A percentile compares a stretch with the other conserved stretches of the same genome.
phyloP scores from a whole-genome alignment of 2,329 filamentous ascomycete genomes.

The Paecilomyces fulvus region DNA sequence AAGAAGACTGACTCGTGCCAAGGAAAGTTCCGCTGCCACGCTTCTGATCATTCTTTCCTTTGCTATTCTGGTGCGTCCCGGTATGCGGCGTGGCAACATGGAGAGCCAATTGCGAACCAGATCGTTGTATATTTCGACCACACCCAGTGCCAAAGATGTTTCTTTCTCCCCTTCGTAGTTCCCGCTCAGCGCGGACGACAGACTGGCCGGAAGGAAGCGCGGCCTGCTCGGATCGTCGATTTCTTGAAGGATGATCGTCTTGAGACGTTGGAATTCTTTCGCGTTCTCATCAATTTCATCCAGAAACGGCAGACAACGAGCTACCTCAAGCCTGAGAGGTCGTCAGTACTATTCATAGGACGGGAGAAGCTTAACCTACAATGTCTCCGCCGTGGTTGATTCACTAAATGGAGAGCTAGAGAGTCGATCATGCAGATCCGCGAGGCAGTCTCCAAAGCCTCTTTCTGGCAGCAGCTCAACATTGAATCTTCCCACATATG shows the following conservation, averaged over 20 bases:
- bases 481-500: constrained; percentile 2
- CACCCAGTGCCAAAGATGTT: constrained; percentile 8
- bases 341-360: constrained; percentile 4
- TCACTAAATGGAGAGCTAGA: constrained; percentile 1
- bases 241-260: constrained; percentile 8
- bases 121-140: constrained; percentile 25
- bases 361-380: constrained; percentile 16
- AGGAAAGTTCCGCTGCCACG: constrained; percentile 27
- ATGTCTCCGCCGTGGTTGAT: constrained; percentile 15
- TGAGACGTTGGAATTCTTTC: constrained; percentile 19
- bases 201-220: background rate
- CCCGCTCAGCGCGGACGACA: background rate
- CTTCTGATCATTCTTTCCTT: constrained; percentile 32
- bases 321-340: constrained; percentile 24
- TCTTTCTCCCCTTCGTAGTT: background rate
- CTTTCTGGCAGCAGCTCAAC: constrained; percentile 1
- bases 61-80: constrained; percentile 26
- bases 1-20: constrained; percentile 22
- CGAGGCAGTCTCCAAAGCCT: constrained; percentile 16
- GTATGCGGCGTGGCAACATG: constrained; percentile 22
- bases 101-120: constrained; percentile 30
- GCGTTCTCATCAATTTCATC: constrained; percentile 30
- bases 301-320: constrained; percentile 15
- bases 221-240: background rate
- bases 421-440: constrained; percentile 10